Evolutionary conservation across 345 rosid genomes (phyloP).

Genomic region (Eucalyptus pumila): DNA sequence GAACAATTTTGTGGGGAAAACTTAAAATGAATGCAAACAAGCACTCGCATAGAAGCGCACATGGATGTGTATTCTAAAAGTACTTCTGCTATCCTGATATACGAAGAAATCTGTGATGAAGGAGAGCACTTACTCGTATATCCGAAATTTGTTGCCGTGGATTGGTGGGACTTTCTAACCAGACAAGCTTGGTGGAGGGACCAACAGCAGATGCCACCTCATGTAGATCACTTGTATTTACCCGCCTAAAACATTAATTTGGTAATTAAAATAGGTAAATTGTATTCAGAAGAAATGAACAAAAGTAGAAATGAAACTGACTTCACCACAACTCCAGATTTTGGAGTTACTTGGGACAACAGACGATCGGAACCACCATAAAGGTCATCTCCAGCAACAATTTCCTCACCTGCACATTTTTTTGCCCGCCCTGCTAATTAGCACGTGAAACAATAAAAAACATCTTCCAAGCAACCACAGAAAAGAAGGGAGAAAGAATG

Average conservation of each 20-base stretch:
- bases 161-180: neutral
- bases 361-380: conserved; percentile 95
- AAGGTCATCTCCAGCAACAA: conserved; percentile 90
- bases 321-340: conserved; percentile 69
- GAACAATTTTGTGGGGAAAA: neutral
- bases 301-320: conserved; percentile 18
- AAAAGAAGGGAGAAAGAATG: neutral
- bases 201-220: conserved; percentile 50
- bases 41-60: neutral
- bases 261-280: neutral
- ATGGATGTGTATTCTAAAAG: neutral
- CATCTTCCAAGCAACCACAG: neutral
- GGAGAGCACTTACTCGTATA: neutral
- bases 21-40: neutral
- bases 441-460: neutral
- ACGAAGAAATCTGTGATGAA: neutral
- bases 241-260: conserved; percentile 43
- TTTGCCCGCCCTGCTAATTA: neutral
- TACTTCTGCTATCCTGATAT: neutral
- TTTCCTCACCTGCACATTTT: conserved; percentile 52
- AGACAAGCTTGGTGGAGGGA: neutral
- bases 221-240: conserved; percentile 51
- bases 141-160: neutral
- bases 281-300: neutral
- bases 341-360: conserved; percentile 75